Percentiles rank a stretch among this genome's conserved stretches.
Conservation (phyloP, 805 yeast species). For the Cyberlindnera euphorbiiphila region DNA sequence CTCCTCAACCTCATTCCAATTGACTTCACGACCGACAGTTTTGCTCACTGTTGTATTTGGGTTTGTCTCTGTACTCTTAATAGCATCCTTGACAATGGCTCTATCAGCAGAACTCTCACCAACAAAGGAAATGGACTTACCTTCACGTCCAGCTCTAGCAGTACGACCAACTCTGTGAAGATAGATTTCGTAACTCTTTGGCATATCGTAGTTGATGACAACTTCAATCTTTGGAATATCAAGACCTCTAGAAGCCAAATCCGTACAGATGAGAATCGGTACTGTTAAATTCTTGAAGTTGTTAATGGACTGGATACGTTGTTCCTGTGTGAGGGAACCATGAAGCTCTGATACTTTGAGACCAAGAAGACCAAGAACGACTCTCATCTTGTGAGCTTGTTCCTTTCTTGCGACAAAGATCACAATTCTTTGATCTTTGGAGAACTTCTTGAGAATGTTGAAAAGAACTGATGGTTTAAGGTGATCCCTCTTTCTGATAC, state of each 20-base stretch:
- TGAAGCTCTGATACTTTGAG: slow-evolving; percentile 76
- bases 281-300: slow-evolving; percentile 79
- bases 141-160: slow-evolving; percentile 98
- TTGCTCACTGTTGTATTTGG: slow-evolving; percentile 41
- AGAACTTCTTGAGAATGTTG: slow-evolving; percentile 63
- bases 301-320: slow-evolving; percentile 80
- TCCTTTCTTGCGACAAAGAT: slow-evolving; percentile 92
- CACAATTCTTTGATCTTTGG: slow-evolving; percentile 66
- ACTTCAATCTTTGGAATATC: slow-evolving; percentile 97
- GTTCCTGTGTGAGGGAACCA: slow-evolving; percentile 86
- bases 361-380: slow-evolving; percentile 70
- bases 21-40: slow-evolving; percentile 86
- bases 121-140: slow-evolving; percentile 88
- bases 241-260: slow-evolving; percentile 97
- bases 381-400: slow-evolving; percentile 80
- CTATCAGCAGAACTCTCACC: slow-evolving; percentile 90
- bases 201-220: slow-evolving; percentile 95
- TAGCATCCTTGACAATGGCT: slow-evolving; percentile 84
- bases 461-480: slow-evolving; percentile 80
- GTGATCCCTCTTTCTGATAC: slow-evolving; percentile 85
- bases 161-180: slow-evolving; percentile 98
- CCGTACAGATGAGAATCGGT: slow-evolving; percentile 91
- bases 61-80: slow-evolving; percentile 56
- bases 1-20: slow-evolving; percentile 80
- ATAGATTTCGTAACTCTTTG: slow-evolving; percentile 85